Conservation (phyloP, 2,329 filamentous ascomycete species). For the Phaeosphaeria sp. region DNA sequence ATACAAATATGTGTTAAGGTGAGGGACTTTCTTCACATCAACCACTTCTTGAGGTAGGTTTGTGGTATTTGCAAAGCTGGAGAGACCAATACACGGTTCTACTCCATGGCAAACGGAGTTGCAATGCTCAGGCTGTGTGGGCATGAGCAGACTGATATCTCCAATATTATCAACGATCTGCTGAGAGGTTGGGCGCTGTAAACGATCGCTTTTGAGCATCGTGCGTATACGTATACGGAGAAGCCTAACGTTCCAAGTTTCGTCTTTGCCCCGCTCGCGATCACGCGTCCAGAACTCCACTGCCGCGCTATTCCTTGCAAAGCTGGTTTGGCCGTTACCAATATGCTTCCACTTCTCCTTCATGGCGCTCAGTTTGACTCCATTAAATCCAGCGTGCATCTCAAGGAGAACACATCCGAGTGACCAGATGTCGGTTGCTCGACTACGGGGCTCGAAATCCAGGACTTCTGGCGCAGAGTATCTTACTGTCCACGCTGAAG, state of each 20-base stretch:
- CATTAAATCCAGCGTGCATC: slow-evolving; percentile 17
- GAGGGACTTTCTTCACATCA: too few species aligned
- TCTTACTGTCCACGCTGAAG: slow-evolving; percentile 15
- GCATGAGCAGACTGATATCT: neutral
- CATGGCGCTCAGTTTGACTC: slow-evolving; percentile 1
- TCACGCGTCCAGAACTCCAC: too few species aligned
- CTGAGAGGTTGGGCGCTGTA: slow-evolving; percentile 2
- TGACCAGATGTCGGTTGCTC: slow-evolving; percentile 22
- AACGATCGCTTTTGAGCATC: slow-evolving; percentile 4
- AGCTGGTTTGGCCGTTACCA: slow-evolving; percentile 18
- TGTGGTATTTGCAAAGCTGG: neutral
- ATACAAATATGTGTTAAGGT: too few species aligned
- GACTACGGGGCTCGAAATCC: slow-evolving; percentile 13
- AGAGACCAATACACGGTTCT: neutral
- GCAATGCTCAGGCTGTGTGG: neutral
- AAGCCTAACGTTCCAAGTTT: neutral
- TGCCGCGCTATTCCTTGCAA: slow-evolving; percentile 13
- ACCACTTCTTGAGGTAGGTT: too few species aligned
- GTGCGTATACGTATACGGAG: neutral
- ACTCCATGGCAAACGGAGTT: neutral
- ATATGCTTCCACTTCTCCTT: slow-evolving; percentile 13
- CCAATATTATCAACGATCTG: slow-evolving; percentile 8
- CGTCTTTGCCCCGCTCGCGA: neutral
- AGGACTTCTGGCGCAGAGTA: slow-evolving; percentile 27
- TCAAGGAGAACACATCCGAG: slow-evolving; percentile 24